These are phyloP conservation scores for Mimosa bimucronata DNA, from an alignment of 306 rosid species.

Conservation along the genomic window DNA sequence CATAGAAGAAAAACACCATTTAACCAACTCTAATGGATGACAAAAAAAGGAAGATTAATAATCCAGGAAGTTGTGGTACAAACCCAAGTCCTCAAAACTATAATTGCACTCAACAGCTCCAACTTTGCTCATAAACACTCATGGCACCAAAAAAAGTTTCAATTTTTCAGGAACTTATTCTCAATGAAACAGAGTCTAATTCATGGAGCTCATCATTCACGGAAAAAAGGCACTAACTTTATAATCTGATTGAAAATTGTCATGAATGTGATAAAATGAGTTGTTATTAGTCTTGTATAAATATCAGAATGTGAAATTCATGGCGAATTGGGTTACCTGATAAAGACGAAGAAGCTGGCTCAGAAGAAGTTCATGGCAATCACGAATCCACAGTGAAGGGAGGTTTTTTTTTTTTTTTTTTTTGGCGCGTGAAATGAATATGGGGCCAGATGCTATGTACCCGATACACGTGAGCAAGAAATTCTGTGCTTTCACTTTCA, in stretches of 20 bases:
- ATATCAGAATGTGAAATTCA: not conserved
- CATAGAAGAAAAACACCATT: not conserved
- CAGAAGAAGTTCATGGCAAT: constrained; percentile 5
- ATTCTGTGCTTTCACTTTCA: not conserved
- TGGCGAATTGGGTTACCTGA: constrained; percentile 38
- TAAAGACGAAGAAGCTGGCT: constrained; percentile 22
- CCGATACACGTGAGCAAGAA: not conserved
- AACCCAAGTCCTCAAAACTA: not conserved
- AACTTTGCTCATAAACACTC: not conserved
- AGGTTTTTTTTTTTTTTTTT: too few relatives aligned
- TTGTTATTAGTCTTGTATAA: not conserved
- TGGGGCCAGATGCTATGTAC: not conserved
- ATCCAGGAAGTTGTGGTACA: not conserved
- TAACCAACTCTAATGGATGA: constrained; percentile 1
- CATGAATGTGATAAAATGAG: not conserved
- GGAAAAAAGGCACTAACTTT: constrained; percentile 15
- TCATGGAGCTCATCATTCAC: not conserved
- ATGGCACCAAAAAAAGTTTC: not conserved
- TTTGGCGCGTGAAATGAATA: too few relatives aligned
- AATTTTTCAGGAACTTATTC: not conserved
- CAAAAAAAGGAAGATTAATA: too few relatives aligned
- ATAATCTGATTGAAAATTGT: not conserved
- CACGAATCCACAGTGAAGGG: not conserved
- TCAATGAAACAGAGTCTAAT: not conserved
- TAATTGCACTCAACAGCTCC: not conserved